These are phyloP conservation scores for Linnemannia elongata DNA, from an alignment of 192 early-diverging fungal genomes.

Conservation along the genomic window DNA sequence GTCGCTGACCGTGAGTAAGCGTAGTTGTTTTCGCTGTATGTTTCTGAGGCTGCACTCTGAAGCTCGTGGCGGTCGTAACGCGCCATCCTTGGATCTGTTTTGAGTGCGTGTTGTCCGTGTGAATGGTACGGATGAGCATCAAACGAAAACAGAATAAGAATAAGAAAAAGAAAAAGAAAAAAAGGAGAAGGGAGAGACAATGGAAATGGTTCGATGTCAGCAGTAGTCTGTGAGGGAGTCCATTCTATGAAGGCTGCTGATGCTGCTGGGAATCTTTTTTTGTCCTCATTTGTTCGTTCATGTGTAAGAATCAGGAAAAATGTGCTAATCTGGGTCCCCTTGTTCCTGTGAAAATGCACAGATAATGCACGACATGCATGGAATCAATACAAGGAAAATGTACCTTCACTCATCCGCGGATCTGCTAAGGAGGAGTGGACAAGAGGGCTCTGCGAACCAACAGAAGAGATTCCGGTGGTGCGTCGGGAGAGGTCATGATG, in stretches of 20 bases:
- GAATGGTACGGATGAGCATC: background rate
- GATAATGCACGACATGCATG: background rate
- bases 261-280: background rate
- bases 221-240: background rate
- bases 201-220: background rate
- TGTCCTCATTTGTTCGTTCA: background rate
- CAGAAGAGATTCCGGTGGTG: constrained; percentile 15
- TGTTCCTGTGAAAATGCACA: background rate
- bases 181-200: background rate
- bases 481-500: background rate
- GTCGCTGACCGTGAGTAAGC: constrained; percentile 30
- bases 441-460: constrained; percentile 20
- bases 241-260: no score
- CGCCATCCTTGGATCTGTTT: background rate
- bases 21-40: constrained; percentile 38
- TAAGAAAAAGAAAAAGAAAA: background rate
- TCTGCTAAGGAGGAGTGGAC: constrained; percentile 11
- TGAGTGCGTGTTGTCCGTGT: background rate
- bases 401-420: constrained; percentile 34
- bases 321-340: background rate
- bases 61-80: background rate
- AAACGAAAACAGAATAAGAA: background rate
- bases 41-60: constrained; percentile 21
- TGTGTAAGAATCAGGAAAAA: background rate
- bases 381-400: background rate